Evolutionary conservation across 1,284 basidiomycete species (phyloP).

Genomic region (Naganishia sp.): DNA sequence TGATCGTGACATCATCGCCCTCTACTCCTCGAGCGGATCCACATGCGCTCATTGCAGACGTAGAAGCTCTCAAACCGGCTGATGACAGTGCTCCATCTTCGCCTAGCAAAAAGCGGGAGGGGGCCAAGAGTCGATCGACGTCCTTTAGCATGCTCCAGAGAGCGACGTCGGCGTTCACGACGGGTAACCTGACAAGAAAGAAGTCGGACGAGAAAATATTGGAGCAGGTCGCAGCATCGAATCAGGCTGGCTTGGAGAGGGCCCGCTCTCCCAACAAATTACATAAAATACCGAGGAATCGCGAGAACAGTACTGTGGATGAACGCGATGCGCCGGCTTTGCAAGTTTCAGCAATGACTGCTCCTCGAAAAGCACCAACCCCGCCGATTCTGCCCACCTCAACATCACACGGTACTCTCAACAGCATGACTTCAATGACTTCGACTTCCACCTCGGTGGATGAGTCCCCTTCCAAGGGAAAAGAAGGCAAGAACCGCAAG

Average conservation of each 20-base stretch:
- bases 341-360: neutral
- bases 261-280: conserved; percentile 32
- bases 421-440: conserved; percentile 27
- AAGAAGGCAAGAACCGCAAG: conserved; percentile 38
- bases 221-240: conserved; percentile 38
- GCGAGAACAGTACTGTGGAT: conserved; percentile 17
- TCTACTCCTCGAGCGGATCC: conserved; percentile 6
- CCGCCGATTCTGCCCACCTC: conserved; percentile 16
- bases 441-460: conserved; percentile 13
- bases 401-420: conserved; percentile 28
- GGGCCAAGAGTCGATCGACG: conserved; percentile 67
- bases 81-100: conserved; percentile 12
- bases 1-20: neutral
- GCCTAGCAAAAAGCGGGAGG: conserved; percentile 38
- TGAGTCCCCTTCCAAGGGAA: conserved; percentile 24
- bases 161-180: conserved; percentile 78
- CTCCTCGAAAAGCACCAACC: neutral
- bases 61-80: conserved; percentile 11
- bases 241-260: conserved; percentile 26
- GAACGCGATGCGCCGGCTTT: neutral
- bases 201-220: conserved; percentile 69
- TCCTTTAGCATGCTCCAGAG: conserved; percentile 92
- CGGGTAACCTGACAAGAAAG: conserved; percentile 74
- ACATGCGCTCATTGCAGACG: conserved; percentile 4
- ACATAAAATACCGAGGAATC: conserved; percentile 31